Evolutionary conservation across 1,284 basidiomycete genomes (phyloP).

Genomic region (Schizopora paradoxa): DNA sequence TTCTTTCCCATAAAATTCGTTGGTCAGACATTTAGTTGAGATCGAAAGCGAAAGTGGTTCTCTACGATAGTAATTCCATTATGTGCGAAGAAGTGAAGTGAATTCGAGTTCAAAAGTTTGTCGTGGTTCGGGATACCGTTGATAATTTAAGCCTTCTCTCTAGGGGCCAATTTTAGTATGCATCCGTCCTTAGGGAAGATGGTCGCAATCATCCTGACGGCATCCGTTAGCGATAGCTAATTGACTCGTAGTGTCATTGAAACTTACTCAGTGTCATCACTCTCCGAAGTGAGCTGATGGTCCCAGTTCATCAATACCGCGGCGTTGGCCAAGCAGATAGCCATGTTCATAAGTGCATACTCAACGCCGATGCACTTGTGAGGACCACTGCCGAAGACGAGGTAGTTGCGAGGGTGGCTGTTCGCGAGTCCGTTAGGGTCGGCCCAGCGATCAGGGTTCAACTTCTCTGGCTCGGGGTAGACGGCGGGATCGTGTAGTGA

Average conservation of each 20-base stretch:
- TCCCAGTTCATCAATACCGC: slow-evolving; percentile 83
- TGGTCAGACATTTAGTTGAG: too few species aligned
- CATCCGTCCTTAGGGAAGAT: slow-evolving; percentile 95
- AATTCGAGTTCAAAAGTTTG: too few species aligned
- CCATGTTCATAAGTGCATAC: slow-evolving; percentile 92
- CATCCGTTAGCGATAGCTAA: slow-evolving; percentile 10
- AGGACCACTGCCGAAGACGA: slow-evolving; percentile 93
- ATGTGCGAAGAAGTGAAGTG: too few species aligned
- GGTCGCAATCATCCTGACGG: slow-evolving; percentile 77
- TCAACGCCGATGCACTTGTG: slow-evolving; percentile 93
- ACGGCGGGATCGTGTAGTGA: slow-evolving; percentile 87
- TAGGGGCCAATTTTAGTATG: slow-evolving; percentile 69
- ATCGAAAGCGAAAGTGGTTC: too few species aligned
- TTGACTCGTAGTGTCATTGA: slow-evolving; percentile 1
- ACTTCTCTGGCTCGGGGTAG: slow-evolving; percentile 83
- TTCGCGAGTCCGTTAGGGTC: slow-evolving; percentile 79
- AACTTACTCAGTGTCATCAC: slow-evolving; percentile 79
- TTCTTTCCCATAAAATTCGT: too few species aligned
- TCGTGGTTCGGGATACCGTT: too few species aligned
- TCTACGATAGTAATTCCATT: too few species aligned
- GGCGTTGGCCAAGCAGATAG: slow-evolving; percentile 82
- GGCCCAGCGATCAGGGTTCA: slow-evolving; percentile 92
- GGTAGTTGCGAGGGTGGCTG: slow-evolving; percentile 88
- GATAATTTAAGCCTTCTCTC: slow-evolving; percentile 26
- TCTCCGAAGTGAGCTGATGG: slow-evolving; percentile 76